These are phyloP conservation scores for Vitis hybrid DNA, from an alignment of 177 flowering plant genomes.

Conservation along the genomic window DNA sequence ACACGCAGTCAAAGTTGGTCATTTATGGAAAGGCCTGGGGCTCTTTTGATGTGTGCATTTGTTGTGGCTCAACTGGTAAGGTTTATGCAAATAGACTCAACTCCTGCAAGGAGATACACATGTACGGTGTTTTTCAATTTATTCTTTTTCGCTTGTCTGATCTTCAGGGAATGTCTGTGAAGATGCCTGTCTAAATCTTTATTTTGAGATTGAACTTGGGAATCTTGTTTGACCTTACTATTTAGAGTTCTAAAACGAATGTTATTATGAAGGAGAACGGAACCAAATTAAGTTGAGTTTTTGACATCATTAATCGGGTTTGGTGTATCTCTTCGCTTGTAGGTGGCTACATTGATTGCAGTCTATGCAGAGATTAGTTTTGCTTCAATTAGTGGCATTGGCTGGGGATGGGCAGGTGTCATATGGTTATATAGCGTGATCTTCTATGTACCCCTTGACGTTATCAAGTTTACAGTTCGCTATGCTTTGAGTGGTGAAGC, in stretches of 20 bases:
- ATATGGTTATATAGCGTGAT: conserved; percentile 78
- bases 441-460: conserved; percentile 74
- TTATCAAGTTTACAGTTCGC: conserved; percentile 71
- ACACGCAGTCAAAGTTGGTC: conserved; percentile 88
- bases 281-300: background rate
- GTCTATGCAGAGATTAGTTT: conserved; percentile 75
- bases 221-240: background rate
- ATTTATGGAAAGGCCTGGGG: conserved; percentile 73
- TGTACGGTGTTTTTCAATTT: background rate
- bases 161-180: background rate
- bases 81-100: background rate
- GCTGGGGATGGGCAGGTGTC: conserved; percentile 93
- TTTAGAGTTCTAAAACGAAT: background rate
- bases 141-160: background rate
- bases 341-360: conserved; percentile 84
- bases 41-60: conserved; percentile 75
- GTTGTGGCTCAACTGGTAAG: conserved; percentile 84
- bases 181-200: background rate
- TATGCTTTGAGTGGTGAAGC: conserved; percentile 83
- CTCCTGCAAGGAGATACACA: background rate
- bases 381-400: conserved; percentile 73
- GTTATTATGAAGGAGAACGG: background rate
- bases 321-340: conserved; percentile 4
- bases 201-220: background rate
- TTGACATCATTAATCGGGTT: background rate